Evolutionary conservation across 352 stramenopile species (phyloP).

Genomic region (Globisporangium lucens): DNA sequence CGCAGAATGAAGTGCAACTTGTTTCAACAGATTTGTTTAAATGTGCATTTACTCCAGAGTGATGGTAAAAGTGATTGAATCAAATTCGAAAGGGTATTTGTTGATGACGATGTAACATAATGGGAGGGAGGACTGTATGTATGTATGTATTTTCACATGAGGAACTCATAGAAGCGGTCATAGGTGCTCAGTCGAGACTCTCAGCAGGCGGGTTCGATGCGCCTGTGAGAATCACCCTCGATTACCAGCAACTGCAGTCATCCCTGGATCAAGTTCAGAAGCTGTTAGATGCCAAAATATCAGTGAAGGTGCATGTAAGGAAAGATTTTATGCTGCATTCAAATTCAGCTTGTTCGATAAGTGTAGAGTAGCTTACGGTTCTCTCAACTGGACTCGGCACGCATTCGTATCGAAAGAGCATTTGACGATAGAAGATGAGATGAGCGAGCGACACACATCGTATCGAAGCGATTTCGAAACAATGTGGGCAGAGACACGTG

Average conservation of each 20-base stretch:
- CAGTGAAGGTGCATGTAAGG: too few species aligned
- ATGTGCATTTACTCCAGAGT: too few species aligned
- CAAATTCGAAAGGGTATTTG: too few species aligned
- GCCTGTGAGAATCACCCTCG: neutral
- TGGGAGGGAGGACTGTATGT: too few species aligned
- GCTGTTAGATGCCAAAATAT: too few species aligned
- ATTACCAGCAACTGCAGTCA: neutral
- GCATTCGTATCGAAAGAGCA: neutral
- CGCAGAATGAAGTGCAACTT: too few species aligned
- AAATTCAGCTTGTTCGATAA: neutral
- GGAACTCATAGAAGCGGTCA: neutral
- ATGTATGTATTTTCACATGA: neutral
- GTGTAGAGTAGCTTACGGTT: neutral
- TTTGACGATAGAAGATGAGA: neutral
- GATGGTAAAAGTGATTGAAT: too few species aligned
- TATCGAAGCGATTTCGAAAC: neutral
- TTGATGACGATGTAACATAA: too few species aligned
- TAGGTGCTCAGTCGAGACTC: neutral
- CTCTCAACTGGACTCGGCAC: neutral
- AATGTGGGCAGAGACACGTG: too few species aligned
- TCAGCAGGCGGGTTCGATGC: neutral
- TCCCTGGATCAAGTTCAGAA: too few species aligned
- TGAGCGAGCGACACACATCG: neutral
- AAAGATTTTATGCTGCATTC: neutral
- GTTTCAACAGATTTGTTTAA: too few species aligned